A percentile compares a stretch with the other conserved stretches of the same genome.
phyloP scores from a whole-genome alignment of 441 rosid species.

The Jatropha podagrica region DNA sequence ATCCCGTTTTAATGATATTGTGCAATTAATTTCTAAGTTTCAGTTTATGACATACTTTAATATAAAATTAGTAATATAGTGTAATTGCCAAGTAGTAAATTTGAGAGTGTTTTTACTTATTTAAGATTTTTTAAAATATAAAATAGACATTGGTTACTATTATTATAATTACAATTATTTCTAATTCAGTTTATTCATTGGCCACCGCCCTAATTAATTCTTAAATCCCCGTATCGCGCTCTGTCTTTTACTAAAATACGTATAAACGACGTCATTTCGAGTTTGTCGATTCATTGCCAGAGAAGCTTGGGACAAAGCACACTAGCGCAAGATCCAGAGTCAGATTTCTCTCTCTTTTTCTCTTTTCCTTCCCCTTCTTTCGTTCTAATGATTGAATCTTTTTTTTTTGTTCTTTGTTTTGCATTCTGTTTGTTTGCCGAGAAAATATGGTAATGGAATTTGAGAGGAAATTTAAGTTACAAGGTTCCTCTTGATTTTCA shows the following conservation, averaged over 20 bases:
- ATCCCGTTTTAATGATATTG: too few relatives aligned
- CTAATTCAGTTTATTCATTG: too few relatives aligned
- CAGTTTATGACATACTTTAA: too few relatives aligned
- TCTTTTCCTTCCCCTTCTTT: neutral
- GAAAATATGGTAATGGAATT: neutral
- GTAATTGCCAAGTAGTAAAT: too few relatives aligned
- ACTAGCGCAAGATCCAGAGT: constrained; percentile 5
- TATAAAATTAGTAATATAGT: too few relatives aligned
- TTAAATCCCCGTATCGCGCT: neutral
- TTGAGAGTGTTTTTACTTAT: too few relatives aligned
- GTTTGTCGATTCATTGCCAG: neutral
- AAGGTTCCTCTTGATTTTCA: neutral
- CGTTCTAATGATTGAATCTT: neutral
- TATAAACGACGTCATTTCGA: neutral
- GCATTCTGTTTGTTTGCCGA: neutral
- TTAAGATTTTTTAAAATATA: too few relatives aligned
- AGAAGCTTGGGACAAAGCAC: neutral
- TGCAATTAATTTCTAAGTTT: too few relatives aligned
- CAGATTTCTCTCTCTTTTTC: neutral
- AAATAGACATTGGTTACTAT: too few relatives aligned
- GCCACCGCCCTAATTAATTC: too few relatives aligned
- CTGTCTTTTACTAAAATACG: too few relatives aligned
- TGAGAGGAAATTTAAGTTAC: neutral
- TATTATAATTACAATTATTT: too few relatives aligned
- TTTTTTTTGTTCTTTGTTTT: neutral